These are phyloP conservation scores for Talaromyces sp. DNA, from an alignment of 2,329 filamentous ascomycete genomes.

Conservation along the genomic window DNA sequence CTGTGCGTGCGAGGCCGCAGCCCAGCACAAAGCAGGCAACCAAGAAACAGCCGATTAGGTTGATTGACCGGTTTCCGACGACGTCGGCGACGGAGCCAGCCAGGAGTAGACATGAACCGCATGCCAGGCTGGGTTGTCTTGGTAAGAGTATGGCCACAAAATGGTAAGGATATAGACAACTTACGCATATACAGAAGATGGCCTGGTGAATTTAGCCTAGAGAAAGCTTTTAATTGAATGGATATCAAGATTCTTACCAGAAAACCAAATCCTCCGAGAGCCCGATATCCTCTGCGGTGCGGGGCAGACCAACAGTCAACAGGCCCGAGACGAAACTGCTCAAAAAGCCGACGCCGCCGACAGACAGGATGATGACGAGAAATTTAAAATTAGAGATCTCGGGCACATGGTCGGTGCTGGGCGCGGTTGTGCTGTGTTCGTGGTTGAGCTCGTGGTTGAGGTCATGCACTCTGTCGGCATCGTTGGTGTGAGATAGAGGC, in stretches of 20 bases:
- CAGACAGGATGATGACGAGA: constrained; percentile 4
- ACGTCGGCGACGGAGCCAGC: constrained; percentile 45
- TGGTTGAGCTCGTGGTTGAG: neutral
- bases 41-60: constrained; percentile 40
- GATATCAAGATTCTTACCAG: neutral
- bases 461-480: neutral
- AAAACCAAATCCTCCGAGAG: constrained; percentile 9
- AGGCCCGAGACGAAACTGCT: constrained; percentile 6
- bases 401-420: neutral
- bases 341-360: constrained; percentile 7
- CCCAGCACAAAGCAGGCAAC: constrained; percentile 36
- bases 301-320: constrained; percentile 7
- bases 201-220: neutral
- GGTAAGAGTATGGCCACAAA: constrained; percentile 29
- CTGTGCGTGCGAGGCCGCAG: constrained; percentile 32
- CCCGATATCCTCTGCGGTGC: constrained; percentile 5
- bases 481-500: neutral
- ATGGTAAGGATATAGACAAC: neutral
- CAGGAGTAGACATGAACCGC: constrained; percentile 43
- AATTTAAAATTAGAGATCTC: constrained; percentile 4
- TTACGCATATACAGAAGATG: constrained; percentile 9
- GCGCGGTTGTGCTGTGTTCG: neutral
- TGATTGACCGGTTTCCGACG: constrained; percentile 41
- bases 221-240: neutral
- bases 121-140: constrained; percentile 12